Evolutionary conservation across 2,329 filamentous ascomycete species (phyloP).

Genomic region (Dendryphion nanum): DNA sequence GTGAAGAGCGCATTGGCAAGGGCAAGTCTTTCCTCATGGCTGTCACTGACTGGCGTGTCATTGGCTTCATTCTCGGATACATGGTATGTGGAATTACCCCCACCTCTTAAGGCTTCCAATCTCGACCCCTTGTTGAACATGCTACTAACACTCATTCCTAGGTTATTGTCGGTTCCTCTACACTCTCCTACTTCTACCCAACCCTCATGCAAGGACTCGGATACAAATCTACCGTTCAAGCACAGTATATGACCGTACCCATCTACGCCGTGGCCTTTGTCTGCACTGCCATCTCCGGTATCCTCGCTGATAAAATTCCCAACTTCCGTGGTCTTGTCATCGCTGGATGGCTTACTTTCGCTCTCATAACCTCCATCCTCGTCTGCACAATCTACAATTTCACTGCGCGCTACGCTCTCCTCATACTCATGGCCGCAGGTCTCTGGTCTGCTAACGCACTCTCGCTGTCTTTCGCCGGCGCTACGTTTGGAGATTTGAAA

Average conservation of each 20-base stretch:
- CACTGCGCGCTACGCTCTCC: constrained; percentile 53
- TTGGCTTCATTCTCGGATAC: constrained; percentile 50
- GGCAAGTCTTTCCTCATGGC: constrained; percentile 40
- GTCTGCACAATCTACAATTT: constrained; percentile 50
- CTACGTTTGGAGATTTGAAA: constrained; percentile 51
- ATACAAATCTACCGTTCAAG: constrained; percentile 44
- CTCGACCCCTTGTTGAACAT: too few species aligned
- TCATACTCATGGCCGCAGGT: constrained; percentile 57
- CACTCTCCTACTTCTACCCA: constrained; percentile 56
- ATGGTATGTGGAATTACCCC: constrained; percentile 44
- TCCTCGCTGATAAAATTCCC: constrained; percentile 49
- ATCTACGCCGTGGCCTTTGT: constrained; percentile 57
- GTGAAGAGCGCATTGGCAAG: constrained; percentile 34
- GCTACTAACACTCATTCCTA: constrained; percentile 10
- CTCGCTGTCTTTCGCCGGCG: constrained; percentile 52
- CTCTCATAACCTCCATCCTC: constrained; percentile 39
- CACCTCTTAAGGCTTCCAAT: too few species aligned
- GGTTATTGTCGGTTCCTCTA: constrained; percentile 49
- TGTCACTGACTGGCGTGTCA: constrained; percentile 48
- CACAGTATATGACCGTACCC: constrained; percentile 54
- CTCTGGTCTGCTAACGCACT: constrained; percentile 55
- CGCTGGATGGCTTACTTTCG: constrained; percentile 46
- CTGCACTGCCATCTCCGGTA: constrained; percentile 47
- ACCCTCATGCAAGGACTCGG: constrained; percentile 53
- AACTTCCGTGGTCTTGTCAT: constrained; percentile 51